A percentile compares a stretch with the other conserved stretches of the same genome.
Conservation (phyloP, 225 moss, liverwort and hornwort genomes). For the Straminergon stramineum region DNA sequence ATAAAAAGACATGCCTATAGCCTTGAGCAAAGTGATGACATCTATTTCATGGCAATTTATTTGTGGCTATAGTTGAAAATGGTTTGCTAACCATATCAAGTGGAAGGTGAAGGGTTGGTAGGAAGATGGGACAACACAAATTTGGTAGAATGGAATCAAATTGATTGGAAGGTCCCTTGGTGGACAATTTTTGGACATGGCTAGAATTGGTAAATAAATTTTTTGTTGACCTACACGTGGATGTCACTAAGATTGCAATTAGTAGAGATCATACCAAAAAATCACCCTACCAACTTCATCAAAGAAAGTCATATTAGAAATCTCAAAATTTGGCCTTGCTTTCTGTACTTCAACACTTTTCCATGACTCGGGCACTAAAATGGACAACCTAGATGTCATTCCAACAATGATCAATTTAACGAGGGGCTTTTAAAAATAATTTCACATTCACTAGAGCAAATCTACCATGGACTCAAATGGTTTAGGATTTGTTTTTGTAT, state of each 20-base stretch:
- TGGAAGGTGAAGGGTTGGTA: too few species aligned
- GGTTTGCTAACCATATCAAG: neutral
- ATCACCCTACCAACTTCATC: neutral
- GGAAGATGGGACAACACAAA: neutral
- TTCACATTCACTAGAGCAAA: neutral
- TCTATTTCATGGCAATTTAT: accelerated
- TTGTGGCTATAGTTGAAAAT: neutral
- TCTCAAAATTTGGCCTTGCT: neutral
- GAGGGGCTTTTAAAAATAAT: neutral
- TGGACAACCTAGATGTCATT: neutral
- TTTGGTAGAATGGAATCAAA: neutral
- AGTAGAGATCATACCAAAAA: neutral
- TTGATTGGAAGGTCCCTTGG: neutral
- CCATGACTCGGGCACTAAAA: too few species aligned
- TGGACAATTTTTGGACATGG: neutral
- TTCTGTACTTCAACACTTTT: accelerated
- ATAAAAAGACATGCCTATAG: neutral
- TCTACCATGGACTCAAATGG: neutral
- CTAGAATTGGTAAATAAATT: neutral
- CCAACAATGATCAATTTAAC: accelerated
- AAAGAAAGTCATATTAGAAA: neutral
- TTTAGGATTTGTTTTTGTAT: neutral
- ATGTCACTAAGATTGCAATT: neutral
- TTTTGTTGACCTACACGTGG: accelerated
- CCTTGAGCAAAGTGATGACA: neutral